phyloP scores from a whole-genome alignment of 2,329 filamentous ascomycete species.

The Cyphellophora attinorum region DNA sequence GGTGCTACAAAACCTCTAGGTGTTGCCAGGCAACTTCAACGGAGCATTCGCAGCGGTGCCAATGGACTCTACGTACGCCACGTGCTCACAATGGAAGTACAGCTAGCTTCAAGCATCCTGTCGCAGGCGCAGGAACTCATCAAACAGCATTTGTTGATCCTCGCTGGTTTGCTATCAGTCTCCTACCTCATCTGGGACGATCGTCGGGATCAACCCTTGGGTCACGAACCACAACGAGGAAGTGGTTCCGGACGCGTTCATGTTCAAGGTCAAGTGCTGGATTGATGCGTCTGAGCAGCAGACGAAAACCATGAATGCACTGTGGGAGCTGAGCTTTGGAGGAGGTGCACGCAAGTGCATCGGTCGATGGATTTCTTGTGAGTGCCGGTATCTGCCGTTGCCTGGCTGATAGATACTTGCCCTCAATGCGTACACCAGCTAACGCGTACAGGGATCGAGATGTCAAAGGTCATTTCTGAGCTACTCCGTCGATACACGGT shows the following conservation, averaged over 20 bases:
- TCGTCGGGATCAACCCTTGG: constrained; percentile 35
- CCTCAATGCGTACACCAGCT: constrained; percentile 1
- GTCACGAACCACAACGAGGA: constrained; percentile 29
- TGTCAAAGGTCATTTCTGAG: constrained; percentile 17
- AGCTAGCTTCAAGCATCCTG: too few species aligned
- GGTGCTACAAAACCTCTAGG: too few species aligned
- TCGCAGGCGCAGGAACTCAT: too few species aligned
- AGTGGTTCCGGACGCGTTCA: constrained; percentile 29
- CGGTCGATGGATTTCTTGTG: constrained; percentile 17
- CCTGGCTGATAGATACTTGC: neutral
- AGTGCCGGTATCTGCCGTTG: neutral
- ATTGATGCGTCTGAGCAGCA: constrained; percentile 21
- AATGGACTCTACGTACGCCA: too few species aligned
- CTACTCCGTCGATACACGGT: constrained; percentile 12
- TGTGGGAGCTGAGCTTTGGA: constrained; percentile 30
- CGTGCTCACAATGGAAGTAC: too few species aligned
- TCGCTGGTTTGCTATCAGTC: too few species aligned
- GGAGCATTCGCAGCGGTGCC: too few species aligned
- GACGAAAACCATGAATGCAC: constrained; percentile 21
- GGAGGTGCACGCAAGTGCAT: constrained; percentile 38
- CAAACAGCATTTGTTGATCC: too few species aligned
- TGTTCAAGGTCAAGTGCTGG: constrained; percentile 36
- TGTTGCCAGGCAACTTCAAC: too few species aligned
- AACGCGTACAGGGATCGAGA: constrained; percentile 16
- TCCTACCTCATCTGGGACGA: too few species aligned